A percentile compares a stretch with the other conserved stretches of the same genome.
Evolutionary conservation across 192 early-diverging fungal genomes (phyloP).

Genomic region (Ambispora gerdemannii): DNA sequence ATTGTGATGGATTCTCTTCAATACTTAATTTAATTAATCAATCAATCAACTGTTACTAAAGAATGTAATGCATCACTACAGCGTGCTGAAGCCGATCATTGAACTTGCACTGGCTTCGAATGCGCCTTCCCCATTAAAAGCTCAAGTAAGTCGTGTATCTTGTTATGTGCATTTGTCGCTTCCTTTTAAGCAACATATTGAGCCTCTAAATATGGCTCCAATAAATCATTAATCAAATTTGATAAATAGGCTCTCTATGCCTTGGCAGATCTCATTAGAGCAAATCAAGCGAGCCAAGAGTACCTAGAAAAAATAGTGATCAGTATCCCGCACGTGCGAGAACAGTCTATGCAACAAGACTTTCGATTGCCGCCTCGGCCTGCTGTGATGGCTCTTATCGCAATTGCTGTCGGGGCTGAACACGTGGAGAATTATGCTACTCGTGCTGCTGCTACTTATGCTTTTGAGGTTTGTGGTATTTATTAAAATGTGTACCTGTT

Average conservation of each 20-base stretch:
- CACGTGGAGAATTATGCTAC: slow-evolving; percentile 53
- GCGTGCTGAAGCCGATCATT: slow-evolving; percentile 75
- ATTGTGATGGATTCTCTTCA: too few relatives aligned
- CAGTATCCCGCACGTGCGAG: slow-evolving; percentile 45
- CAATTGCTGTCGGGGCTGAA: slow-evolving; percentile 65
- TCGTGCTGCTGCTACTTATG: slow-evolving; percentile 80
- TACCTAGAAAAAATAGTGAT: slow-evolving; percentile 70
- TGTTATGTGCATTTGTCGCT: background rate
- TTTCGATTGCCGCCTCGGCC: slow-evolving; percentile 77
- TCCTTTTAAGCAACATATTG: background rate
- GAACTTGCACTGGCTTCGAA: slow-evolving; percentile 73
- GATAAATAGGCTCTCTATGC: slow-evolving; percentile 66
- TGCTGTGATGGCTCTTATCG: slow-evolving; percentile 77
- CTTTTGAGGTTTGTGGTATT: slow-evolving; percentile 50
- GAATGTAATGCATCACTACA: slow-evolving; percentile 81
- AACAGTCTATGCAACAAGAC: slow-evolving; percentile 29
- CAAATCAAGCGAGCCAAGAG: slow-evolving; percentile 74
- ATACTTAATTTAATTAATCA: slow-evolving; percentile 1
- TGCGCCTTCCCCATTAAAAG: slow-evolving; percentile 72
- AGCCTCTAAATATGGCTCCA: slow-evolving; percentile 19
- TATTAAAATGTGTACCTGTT: background rate
- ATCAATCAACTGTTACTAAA: slow-evolving; percentile 19
- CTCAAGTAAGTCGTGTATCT: slow-evolving; percentile 45
- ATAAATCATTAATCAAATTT: background rate
- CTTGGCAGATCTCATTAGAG: slow-evolving; percentile 78